These are phyloP conservation scores for Botryobasidium botryosum DNA, from an alignment of 768 basidiomycete genomes.

Conservation along the genomic window DNA sequence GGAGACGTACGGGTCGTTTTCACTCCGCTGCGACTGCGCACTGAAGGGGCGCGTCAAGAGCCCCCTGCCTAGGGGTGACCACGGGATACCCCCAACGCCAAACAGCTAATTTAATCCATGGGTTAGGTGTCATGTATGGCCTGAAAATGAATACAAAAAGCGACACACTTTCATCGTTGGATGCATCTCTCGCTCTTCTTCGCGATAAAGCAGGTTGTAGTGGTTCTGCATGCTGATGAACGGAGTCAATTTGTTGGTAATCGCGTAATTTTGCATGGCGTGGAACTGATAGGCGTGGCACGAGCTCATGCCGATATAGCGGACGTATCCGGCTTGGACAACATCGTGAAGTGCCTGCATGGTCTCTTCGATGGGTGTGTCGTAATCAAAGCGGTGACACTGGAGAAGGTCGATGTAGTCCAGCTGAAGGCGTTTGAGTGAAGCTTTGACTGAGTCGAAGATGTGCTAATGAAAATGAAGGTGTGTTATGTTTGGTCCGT, in stretches of 20 bases:
- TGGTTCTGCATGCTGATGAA: constrained; percentile 7
- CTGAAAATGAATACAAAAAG: no score
- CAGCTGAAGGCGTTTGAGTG: constrained; percentile 27
- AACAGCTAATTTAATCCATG: no score
- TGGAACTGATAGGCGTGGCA: no score
- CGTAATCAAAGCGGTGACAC: no score
- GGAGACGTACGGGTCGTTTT: not conserved
- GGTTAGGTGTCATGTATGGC: no score
- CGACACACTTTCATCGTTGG: no score
- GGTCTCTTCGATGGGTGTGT: no score
- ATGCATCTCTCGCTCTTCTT: constrained; percentile 4
- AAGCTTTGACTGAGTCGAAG: constrained; percentile 28
- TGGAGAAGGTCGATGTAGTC: constrained; percentile 31
- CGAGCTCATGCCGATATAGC: no score
- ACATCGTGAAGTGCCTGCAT: no score
- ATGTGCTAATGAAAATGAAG: constrained; percentile 24
- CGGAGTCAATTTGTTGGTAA: not conserved
- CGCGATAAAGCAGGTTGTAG: constrained; percentile 2
- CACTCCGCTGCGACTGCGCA: not conserved
- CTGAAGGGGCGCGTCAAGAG: constrained; percentile 12
- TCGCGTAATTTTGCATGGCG: no score
- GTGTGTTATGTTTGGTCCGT: not conserved
- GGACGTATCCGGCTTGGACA: no score
- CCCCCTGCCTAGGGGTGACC: constrained; percentile 19
- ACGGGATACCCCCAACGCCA: constrained; percentile 28